Conservation (phyloP, 345 rosid species). For the Diplotaxis tenuifolia region DNA sequence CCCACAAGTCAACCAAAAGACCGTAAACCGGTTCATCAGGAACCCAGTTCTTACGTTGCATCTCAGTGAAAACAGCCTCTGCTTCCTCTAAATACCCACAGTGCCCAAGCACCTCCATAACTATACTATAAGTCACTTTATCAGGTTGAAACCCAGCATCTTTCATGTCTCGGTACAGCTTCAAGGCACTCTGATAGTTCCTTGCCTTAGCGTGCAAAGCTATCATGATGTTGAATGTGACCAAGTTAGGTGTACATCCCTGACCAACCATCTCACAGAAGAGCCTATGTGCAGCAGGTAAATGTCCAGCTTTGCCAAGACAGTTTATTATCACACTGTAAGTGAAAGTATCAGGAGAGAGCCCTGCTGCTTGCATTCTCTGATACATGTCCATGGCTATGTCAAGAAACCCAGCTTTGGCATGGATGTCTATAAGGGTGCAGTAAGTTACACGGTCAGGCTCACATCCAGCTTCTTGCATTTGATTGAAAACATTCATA, state of each 20-base stretch:
- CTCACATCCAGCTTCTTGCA: constrained; percentile 78
- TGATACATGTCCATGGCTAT: constrained; percentile 84
- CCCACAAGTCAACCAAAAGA: constrained; percentile 93
- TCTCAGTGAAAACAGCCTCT: constrained; percentile 76
- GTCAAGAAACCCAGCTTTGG: constrained; percentile 94
- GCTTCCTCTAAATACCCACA: constrained; percentile 91
- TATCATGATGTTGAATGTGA: constrained; percentile 88
- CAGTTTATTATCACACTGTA: constrained; percentile 95
- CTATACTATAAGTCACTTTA: constrained; percentile 89
- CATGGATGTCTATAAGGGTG: constrained; percentile 93
- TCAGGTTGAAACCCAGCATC: constrained; percentile 85
- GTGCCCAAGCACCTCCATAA: constrained; percentile 98
- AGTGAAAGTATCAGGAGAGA: constrained; percentile 94
- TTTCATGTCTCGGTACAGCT: constrained; percentile 83
- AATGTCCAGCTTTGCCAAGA: constrained; percentile 94
- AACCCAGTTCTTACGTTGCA: constrained; percentile 83
- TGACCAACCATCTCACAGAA: constrained; percentile 87
- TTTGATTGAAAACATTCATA: constrained; percentile 62
- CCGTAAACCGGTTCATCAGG: constrained; percentile 97
- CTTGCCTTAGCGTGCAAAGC: constrained; percentile 92
- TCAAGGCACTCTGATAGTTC: constrained; percentile 73
- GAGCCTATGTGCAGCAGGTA: constrained; percentile 73
- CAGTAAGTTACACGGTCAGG: constrained; percentile 98
- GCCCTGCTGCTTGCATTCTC: constrained; percentile 85
- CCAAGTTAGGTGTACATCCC: constrained; percentile 87